Evolutionary conservation across 371 early-diverging fungal species (phyloP), one percentile per base, ranked within the genome.

Genomic region (Funneliformis caledonium): DNA sequence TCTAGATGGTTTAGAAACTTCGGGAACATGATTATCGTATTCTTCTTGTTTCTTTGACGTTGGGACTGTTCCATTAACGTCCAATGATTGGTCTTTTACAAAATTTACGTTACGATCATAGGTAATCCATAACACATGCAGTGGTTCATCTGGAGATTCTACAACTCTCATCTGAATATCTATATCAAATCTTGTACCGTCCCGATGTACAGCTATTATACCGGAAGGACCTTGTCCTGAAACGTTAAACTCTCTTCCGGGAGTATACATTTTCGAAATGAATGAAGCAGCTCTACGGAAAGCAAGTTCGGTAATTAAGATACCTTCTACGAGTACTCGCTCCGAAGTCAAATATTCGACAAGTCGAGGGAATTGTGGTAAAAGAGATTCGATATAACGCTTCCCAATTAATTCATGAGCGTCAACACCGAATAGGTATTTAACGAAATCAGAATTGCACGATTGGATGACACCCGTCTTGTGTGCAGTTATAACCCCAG

Each of bases 51-150:
- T 31, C 26, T 65, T 31, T 7, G 82, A 76, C 11, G 81, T 72
- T 2, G 59, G 65, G 0, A 82, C 11, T 19, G 69, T 33, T 12
- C 80, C 75, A 16, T 82, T 16, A 65, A 10, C 16, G 12, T 65
- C 65, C 6, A n/a, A 37, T 8, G 42, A 6, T n/a, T 43, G 72
- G 5, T 82, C 83, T 3, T 83, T 81, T n/a, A 87, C 84, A 79
- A 90, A 90, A 14, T 88, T 88, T 19, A 87, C 83, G 42, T 86
- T 89, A 47, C 92, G 88, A 77, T 92, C 91, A 82, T 89, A 93
- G 0, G 93, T 90, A 33, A 93, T 90, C 93, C 93, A 93, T 47
- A 92, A 82, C 7, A 93, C 92, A 83, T 85, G 91, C 60, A 93
- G 74, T 42, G 83, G 83, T 26, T 89, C 92, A 19, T 88, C 85